Conservation (phyloP, 2,329 filamentous ascomycete genomes). For the Fusarium floridanum region DNA sequence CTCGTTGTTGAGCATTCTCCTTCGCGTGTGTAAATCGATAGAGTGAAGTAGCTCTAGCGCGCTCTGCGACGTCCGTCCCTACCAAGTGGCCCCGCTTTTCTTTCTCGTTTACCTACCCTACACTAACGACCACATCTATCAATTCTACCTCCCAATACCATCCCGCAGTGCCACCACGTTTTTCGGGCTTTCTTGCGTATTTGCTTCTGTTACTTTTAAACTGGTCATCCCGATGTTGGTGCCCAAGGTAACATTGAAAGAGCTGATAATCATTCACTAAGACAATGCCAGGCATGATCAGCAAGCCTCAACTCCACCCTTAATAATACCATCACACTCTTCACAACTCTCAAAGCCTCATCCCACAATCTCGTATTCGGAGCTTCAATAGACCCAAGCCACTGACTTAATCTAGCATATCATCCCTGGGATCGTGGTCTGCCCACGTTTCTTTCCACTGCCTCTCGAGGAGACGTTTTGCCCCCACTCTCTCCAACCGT, state of each 20-base stretch:
- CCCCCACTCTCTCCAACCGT: background rate
- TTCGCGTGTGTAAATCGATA: background rate
- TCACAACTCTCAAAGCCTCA: background rate
- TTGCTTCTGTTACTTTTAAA: background rate
- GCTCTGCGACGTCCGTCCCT: background rate
- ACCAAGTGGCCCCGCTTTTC: background rate
- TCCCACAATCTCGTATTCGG: background rate
- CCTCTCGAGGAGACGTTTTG: background rate
- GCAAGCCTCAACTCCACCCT: background rate
- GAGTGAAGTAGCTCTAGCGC: background rate
- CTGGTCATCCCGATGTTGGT: background rate
- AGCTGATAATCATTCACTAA: background rate
- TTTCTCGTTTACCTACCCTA: conserved; percentile 19
- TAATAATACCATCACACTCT: background rate
- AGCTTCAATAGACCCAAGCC: background rate
- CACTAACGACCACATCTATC: background rate
- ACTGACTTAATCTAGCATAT: background rate
- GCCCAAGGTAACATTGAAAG: conserved; percentile 6
- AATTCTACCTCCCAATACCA: background rate
- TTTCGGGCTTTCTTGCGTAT: background rate
- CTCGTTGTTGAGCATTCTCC: background rate
- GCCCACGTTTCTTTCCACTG: background rate
- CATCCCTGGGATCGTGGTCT: background rate
- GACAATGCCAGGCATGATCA: background rate
- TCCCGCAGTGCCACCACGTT: background rate